Base-by-base conservation (phyloP, 352 stramenopile genomes). In the Phytophthora multivora region DNA sequence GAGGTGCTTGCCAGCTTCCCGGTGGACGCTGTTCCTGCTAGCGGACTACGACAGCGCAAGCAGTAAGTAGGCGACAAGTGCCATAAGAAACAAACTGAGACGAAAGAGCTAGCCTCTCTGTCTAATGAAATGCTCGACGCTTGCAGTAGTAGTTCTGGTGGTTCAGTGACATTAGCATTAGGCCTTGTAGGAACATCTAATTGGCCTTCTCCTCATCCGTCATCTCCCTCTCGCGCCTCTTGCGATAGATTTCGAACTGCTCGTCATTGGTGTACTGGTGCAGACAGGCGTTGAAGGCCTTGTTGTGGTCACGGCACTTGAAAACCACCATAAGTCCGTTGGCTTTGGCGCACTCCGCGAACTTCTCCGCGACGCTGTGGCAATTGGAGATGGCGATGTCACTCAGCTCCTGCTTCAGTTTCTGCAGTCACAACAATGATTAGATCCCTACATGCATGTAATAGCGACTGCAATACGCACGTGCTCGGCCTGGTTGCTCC, bases 371-470 rank as follows among this genome's bases (percentile, higher is more conserved):
- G 13, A 80, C 54, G 41, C 59, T 66, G 53, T 60, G 77, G 73
- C 86, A 95, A 54, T 93, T 95, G 66, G 76, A 59, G 62, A 93
- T 86, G 40, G 86, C 86, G 45, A 93, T 93, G 66, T 91, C 82
- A 56, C 82, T 91, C 46, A 93, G 71, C 55, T 95, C 80, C 66
- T 91, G 82, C 51, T 80, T 84, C 50, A 95, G 59, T 83, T 90
- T 90, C 84, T 93, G 16, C 30, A 51, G 15, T 43, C 15, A 15
- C 15, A 46, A 54, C 40, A 42, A 45, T 8, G n/a, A 10, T 50
- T 35, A 46, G 51, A 43, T 35, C 25, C 21, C 45, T 11, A 53
- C 9, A 51, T 16, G 38, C 9, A 28, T 16, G 41, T 2, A 3
- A 19, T 18, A 21, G 3, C 19, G 23, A 12, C 23, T 30, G 23